These are phyloP conservation scores for Geotrichum europaeum DNA, from an alignment of 1,139 yeast genomes.

Conservation along the genomic window DNA sequence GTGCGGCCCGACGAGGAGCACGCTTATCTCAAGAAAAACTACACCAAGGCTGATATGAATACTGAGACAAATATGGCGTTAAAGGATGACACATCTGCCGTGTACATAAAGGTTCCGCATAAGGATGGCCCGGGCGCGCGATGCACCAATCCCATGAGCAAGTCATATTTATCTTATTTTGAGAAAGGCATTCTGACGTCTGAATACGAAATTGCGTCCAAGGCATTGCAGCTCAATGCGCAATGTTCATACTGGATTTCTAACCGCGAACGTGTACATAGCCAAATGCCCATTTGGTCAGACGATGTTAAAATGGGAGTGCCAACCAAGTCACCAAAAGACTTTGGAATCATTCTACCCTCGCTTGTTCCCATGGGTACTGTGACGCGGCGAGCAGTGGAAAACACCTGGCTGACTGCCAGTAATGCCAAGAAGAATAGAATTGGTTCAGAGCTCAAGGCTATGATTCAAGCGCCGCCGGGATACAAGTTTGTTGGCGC, in stretches of 20 bases:
- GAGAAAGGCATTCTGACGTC: conserved; percentile 72
- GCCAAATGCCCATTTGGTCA: conserved; percentile 74
- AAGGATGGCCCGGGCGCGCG: conserved; percentile 75
- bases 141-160: conserved; percentile 75
- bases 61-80: conserved; percentile 31
- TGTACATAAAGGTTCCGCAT: conserved; percentile 74
- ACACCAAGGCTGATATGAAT: conserved; percentile 39
- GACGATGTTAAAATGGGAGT: conserved; percentile 33
- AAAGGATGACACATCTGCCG: conserved; percentile 23
- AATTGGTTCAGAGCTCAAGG: conserved; percentile 89
- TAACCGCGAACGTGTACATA: conserved; percentile 72
- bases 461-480: conserved; percentile 77
- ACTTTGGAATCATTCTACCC: conserved; percentile 76
- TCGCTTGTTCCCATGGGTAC: conserved; percentile 91
- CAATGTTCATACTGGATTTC: conserved; percentile 92
- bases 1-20: conserved; percentile 41
- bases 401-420: conserved; percentile 96
- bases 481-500: conserved; percentile 96
- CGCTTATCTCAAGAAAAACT: conserved; percentile 48
- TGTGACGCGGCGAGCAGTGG: conserved; percentile 92
- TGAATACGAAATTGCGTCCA: conserved; percentile 63
- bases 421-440: conserved; percentile 82
- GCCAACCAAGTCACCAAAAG: conserved; percentile 31
- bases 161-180: conserved; percentile 62
- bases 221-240: conserved; percentile 70